Percentiles rank a stretch among this genome's conserved stretches.
These are phyloP conservation scores for Noccaea caerulescens DNA, from an alignment of 345 rosid species.

Conservation along the genomic window DNA sequence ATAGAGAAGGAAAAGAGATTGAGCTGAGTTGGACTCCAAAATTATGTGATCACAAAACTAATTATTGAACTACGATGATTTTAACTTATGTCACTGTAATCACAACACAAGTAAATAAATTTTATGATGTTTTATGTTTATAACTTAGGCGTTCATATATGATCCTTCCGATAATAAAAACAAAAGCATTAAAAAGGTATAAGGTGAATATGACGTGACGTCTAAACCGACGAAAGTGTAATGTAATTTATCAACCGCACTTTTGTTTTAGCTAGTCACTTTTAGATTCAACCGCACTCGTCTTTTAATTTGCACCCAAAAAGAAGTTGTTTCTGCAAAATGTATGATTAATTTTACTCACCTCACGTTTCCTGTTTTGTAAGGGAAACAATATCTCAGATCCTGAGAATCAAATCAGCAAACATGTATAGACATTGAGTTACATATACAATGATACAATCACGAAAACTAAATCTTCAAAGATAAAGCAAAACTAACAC, in stretches of 20 bases:
- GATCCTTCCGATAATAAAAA: neutral
- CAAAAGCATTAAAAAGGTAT: neutral
- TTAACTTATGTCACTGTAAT: neutral
- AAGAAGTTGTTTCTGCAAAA: too few species aligned
- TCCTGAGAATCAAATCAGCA: too few species aligned
- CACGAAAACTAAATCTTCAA: too few species aligned
- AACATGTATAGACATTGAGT: too few species aligned
- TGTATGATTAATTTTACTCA: too few species aligned
- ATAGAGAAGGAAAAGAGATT: neutral
- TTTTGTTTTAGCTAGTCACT: too few species aligned
- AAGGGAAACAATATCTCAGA: too few species aligned
- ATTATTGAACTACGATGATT: slow-evolving; percentile 10
- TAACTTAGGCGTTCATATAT: neutral
- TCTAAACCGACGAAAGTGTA: neutral
- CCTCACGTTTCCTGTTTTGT: too few species aligned
- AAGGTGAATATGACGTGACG: neutral
- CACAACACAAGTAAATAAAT: neutral
- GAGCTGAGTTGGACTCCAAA: neutral
- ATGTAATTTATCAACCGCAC: neutral
- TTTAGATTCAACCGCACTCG: too few species aligned
- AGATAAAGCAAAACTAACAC: too few species aligned
- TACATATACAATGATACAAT: too few species aligned
- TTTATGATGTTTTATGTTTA: neutral
- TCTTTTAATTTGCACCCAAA: too few species aligned
- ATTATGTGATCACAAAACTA: neutral